Evolutionary conservation across 768 basidiomycete species (phyloP).

Genomic region (Boletus rex-veris): DNA sequence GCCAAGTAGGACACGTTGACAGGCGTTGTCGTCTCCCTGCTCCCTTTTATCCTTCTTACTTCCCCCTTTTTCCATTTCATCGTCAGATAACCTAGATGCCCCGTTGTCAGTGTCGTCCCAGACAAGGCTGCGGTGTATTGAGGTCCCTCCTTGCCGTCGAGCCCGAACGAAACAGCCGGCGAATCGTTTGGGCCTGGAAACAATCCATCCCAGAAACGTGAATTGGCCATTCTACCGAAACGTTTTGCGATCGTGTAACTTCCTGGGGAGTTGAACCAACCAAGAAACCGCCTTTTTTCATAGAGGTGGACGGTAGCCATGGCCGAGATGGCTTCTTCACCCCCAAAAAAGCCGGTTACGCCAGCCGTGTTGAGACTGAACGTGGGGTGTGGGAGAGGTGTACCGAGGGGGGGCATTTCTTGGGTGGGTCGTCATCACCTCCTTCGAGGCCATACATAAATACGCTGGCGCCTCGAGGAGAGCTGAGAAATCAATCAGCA

Average conservation of each 20-base stretch:
- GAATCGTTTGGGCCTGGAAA: constrained; percentile 30
- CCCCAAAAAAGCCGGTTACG: constrained; percentile 36
- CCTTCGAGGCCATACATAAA: neutral
- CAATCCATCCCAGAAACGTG: constrained; percentile 31
- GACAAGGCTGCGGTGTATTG: constrained; percentile 28
- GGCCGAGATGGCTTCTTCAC: constrained; percentile 34
- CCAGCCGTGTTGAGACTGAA: constrained; percentile 29
- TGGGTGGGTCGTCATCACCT: neutral
- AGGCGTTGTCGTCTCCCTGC: constrained; percentile 15
- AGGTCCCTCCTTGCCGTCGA: constrained; percentile 30
- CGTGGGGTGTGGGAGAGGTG: constrained; percentile 6
- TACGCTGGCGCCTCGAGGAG: neutral
- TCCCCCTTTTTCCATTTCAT: constrained; percentile 8
- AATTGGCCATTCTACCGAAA: constrained; percentile 30
- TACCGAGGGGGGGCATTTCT: constrained; percentile 10
- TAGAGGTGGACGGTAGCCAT: constrained; percentile 34
- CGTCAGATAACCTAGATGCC: constrained; percentile 28
- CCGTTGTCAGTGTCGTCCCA: constrained; percentile 25
- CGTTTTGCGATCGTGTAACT: constrained; percentile 30
- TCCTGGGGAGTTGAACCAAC: constrained; percentile 37
- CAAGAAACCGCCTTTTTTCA: constrained; percentile 30
- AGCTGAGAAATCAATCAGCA: neutral
- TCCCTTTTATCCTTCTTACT: neutral
- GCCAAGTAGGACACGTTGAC: constrained; percentile 16
- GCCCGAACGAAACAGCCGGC: constrained; percentile 25